Conservation (phyloP, 805 yeast species). For the Cyberlindnera amylophila region DNA sequence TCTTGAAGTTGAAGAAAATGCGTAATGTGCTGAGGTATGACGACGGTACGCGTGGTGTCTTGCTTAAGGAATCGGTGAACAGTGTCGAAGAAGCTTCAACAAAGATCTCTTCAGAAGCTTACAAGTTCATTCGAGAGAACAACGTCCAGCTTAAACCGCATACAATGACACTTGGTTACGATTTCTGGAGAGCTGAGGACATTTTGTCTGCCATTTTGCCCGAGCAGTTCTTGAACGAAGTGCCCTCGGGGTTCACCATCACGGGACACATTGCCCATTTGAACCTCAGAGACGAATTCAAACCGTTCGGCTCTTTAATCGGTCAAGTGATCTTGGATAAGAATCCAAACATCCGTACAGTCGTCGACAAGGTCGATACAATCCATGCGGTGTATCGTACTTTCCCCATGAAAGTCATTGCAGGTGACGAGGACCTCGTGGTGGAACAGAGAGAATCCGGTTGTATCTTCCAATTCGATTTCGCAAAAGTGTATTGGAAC, state of each 20-base stretch:
- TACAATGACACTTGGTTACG: conserved; percentile 57
- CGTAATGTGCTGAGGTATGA: conserved; percentile 58
- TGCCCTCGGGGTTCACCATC: conserved; percentile 86
- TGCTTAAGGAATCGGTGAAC: conserved; percentile 51
- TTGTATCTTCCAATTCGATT: conserved; percentile 83
- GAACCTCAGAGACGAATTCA: conserved; percentile 77
- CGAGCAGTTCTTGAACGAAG: conserved; percentile 57
- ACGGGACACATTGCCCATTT: conserved; percentile 97
- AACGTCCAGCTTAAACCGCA: conserved; percentile 49
- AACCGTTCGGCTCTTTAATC: conserved; percentile 74
- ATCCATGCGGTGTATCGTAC: conserved; percentile 89
- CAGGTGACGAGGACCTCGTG: conserved; percentile 70
- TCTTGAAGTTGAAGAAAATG: conserved; percentile 67
- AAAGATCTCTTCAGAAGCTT: conserved; percentile 40
- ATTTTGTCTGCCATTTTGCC: conserved; percentile 78
- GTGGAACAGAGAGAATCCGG: conserved; percentile 88
- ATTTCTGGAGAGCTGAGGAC: conserved; percentile 88
- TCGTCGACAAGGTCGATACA: conserved; percentile 85
- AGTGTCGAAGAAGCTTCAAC: conserved; percentile 34
- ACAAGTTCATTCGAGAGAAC: conserved; percentile 43
- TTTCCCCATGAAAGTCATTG: conserved; percentile 88
- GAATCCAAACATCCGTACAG: conserved; percentile 67
- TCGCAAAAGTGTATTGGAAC: conserved; percentile 95
- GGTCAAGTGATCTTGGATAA: conserved; percentile 91
- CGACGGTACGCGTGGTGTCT: conserved; percentile 38